These are phyloP conservation scores for Perkinsus marinus DNA, from an alignment of 169 alveolate species.

Conservation along the genomic window DNA sequence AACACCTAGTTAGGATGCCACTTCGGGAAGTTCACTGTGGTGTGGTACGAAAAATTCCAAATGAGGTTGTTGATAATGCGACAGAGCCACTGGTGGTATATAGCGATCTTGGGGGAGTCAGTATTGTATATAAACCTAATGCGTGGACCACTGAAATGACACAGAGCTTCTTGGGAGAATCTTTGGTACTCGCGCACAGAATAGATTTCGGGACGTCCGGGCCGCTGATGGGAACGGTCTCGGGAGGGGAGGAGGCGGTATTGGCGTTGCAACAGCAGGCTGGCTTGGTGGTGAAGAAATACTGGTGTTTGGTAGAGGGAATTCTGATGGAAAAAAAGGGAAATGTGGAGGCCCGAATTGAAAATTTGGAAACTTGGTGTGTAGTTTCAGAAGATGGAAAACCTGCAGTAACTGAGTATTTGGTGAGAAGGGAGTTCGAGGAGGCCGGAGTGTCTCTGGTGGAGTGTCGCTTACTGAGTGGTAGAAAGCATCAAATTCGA, in stretches of 20 bases:
- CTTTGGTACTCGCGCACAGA: not conserved
- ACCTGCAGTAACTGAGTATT: not conserved
- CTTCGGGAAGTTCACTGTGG: not conserved
- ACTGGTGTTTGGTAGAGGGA: not conserved
- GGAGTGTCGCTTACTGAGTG: not conserved
- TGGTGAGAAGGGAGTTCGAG: not conserved
- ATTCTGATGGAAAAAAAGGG: not conserved
- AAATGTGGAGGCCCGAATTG: not conserved
- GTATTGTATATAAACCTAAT: not conserved
- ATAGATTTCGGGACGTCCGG: not conserved
- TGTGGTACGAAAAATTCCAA: not conserved
- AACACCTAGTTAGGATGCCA: not conserved
- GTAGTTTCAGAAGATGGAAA: not conserved
- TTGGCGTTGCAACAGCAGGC: not conserved
- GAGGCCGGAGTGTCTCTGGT: slow-evolving; percentile 3
- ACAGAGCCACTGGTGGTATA: not conserved
- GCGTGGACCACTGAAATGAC: not conserved
- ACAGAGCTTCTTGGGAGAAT: not conserved
- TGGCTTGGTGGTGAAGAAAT: not conserved
- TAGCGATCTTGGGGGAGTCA: not conserved
- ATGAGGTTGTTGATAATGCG: not conserved
- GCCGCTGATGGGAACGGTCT: not conserved
- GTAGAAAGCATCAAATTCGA: slow-evolving; percentile 3
- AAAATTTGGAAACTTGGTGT: not conserved
- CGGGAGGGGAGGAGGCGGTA: not conserved